phyloP scores from a whole-genome alignment of 768 basidiomycete genomes.

The Mycena amicta region DNA sequence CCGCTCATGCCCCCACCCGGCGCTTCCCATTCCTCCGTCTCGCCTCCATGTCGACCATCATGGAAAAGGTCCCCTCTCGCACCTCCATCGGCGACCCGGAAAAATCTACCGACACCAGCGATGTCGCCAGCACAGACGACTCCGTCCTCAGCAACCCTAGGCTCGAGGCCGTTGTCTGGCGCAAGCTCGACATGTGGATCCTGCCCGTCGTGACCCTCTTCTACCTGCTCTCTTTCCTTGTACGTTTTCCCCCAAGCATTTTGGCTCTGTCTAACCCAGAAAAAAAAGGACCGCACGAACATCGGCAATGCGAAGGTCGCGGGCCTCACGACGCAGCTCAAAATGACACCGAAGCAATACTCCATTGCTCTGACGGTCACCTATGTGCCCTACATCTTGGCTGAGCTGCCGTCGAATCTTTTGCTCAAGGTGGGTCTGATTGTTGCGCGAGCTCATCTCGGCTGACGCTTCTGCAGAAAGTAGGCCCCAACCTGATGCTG shows the following conservation, averaged over 20 bases:
- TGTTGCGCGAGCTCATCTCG: not conserved
- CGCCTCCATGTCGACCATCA: conserved; percentile 12
- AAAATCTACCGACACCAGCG: conserved; percentile 29
- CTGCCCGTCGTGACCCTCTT: conserved; percentile 53
- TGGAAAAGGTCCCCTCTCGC: conserved; percentile 29
- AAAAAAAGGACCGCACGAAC: conserved; percentile 51
- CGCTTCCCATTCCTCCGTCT: conserved; percentile 1
- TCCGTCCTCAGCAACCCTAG: conserved; percentile 27
- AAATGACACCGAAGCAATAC: conserved; percentile 53
- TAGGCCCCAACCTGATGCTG: conserved; percentile 60
- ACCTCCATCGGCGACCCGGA: conserved; percentile 32
- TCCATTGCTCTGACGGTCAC: conserved; percentile 52
- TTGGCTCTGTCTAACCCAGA: not conserved
- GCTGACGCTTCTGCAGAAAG: conserved; percentile 31
- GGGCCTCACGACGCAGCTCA: conserved; percentile 56
- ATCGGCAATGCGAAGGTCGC: conserved; percentile 64
- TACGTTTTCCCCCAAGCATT: conserved; percentile 26
- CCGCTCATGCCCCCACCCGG: not conserved
- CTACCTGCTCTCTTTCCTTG: conserved; percentile 57
- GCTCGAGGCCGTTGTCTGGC: conserved; percentile 47
- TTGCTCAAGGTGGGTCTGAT: conserved; percentile 48
- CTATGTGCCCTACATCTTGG: conserved; percentile 56
- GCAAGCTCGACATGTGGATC: conserved; percentile 51
- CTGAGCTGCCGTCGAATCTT: conserved; percentile 65
- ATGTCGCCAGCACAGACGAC: conserved; percentile 19